Evolutionary conservation across 208 protist genomes (phyloP), one percentile per base, ranked within the genome.

Genomic region (Trypanosoma cruzi): DNA sequence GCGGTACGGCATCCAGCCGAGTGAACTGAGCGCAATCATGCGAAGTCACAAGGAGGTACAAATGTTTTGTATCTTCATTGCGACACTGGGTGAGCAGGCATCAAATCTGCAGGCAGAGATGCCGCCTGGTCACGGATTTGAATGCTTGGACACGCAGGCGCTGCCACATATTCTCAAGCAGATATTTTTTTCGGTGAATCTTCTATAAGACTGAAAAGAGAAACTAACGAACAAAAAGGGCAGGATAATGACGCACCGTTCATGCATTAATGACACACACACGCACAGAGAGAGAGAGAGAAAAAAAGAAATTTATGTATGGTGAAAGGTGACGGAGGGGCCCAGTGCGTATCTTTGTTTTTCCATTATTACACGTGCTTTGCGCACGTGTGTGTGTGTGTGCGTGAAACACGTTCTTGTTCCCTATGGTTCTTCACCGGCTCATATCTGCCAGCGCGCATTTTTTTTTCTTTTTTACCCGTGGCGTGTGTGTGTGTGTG

Each of bases 51-150:
- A 66, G 26, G 87, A 93, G 66, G 92, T 97, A 58, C 86, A 96
- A 66, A 92, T 94, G 75, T 95, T 88, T 69, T 93, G 86, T 77
- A 90, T 98, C 49, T 97, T 98, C 49, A 96, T 98, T 64, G 94
- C 92, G 18, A 92, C 90, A 4, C 77, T 97, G 22, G 85, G 84
- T 2, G 82, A 82, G 40, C 85, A 97, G 75, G 82, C 92, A 46
- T 86, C 91, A n/a, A 58, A 84, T 26, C 60, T 97, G 40, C 77
- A 86, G 64, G 64, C 68, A 60, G 75, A 92, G 63, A 79, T 97
- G 53, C 94, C 92, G 4, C 76, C 84, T 7, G 92, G 90, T 6
- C 88, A 94, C 64, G 84, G 85, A 42, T 95, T 88, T 73, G 85
- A 96, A 68, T 98, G 94, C 73, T 81, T 97, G 78, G 78, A 95